A percentile compares a stretch with the other conserved stretches of the same genome.
Evolutionary conservation across 306 rosid species (phyloP).

Genomic region (Castanea crenata): DNA sequence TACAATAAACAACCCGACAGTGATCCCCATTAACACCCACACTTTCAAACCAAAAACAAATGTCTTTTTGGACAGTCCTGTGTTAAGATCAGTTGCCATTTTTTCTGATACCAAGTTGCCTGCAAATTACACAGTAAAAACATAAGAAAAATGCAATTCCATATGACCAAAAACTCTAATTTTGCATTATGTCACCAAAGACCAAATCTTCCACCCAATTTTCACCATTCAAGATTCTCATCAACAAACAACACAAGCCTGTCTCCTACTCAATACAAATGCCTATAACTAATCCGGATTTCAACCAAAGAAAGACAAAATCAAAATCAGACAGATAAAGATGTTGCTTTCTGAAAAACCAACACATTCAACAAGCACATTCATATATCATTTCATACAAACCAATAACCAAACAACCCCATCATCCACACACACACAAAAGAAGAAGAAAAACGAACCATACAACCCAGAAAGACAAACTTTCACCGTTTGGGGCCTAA

Average conservation of each 20-base stretch:
- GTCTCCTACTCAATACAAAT: neutral
- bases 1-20: conserved; percentile 66
- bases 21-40: conserved; percentile 76
- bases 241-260: neutral
- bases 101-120: conserved; percentile 28
- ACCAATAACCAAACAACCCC: conserved; percentile 1
- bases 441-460: neutral
- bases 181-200: neutral
- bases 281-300: neutral
- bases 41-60: conserved; percentile 69
- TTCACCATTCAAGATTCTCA: neutral
- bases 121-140: conserved; percentile 31
- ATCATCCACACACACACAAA: neutral
- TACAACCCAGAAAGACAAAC: conserved; percentile 6
- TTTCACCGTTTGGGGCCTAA: conserved; percentile 5
- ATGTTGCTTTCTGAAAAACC: neutral
- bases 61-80: conserved; percentile 66
- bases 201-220: neutral
- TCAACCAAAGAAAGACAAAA: neutral
- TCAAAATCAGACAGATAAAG: neutral
- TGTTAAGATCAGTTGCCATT: conserved; percentile 74
- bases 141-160: conserved; percentile 17
- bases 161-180: conserved; percentile 15
- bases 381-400: neutral
- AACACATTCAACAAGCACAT: conserved; percentile 2